Conservation (phyloP, 257 asterid species). For the Gentiana macrophylla region DNA sequence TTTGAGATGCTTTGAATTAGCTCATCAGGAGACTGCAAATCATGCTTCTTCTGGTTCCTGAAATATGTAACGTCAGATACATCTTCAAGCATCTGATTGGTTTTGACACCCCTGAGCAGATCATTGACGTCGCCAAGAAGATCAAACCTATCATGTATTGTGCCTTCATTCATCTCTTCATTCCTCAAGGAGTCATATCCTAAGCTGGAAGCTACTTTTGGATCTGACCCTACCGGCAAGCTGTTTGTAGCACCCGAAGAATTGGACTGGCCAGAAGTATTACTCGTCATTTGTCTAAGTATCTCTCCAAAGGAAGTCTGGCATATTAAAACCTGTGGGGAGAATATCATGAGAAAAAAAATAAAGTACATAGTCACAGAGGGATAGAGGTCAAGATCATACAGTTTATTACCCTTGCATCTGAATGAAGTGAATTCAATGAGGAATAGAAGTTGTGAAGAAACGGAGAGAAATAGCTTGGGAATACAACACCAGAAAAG, state of each 20-base stretch:
- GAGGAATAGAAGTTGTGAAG: conserved; percentile 87
- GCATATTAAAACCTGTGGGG: conserved; percentile 80
- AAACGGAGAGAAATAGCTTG: conserved; percentile 89
- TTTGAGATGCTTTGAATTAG: conserved; percentile 63
- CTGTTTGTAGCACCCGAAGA: conserved; percentile 24
- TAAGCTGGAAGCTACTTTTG: conserved; percentile 19
- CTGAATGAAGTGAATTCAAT: conserved; percentile 82
- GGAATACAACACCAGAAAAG: conserved; percentile 78
- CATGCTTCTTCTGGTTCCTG: conserved; percentile 34
- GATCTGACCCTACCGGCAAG: conserved; percentile 20
- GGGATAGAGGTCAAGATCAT: conserved; percentile 5
- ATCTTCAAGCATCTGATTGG: conserved; percentile 37
- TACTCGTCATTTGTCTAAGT: conserved; percentile 78
- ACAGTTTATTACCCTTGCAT: conserved; percentile 73
- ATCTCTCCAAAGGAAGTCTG: conserved; percentile 87
- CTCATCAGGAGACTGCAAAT: conserved; percentile 66
- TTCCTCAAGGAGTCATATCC: conserved; percentile 21
- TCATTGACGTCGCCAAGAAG: conserved; percentile 63
- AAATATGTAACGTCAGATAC: conserved; percentile 27
- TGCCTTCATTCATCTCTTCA: conserved; percentile 38
- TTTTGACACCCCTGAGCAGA: conserved; percentile 66
- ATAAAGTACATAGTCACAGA: conserved; percentile 5
- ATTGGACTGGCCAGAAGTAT: conserved; percentile 26
- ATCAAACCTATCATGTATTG: conserved; percentile 56
- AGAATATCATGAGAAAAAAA: conserved; percentile 11